Base-by-base conservation (phyloP, 176 grass and related monocot species). In the Musa acuminata region DNA sequence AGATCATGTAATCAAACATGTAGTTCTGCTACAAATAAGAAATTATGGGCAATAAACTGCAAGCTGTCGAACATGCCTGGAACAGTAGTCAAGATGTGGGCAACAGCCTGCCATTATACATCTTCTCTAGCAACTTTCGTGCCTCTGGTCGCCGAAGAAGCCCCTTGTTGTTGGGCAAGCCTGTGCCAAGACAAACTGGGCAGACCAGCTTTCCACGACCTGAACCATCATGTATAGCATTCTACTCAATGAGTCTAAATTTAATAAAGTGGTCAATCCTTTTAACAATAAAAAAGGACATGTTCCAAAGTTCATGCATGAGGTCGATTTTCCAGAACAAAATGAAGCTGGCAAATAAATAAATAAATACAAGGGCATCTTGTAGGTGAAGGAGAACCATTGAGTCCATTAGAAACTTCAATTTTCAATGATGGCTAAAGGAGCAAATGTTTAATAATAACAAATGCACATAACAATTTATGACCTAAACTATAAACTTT, bases 101-200 rank as follows among this genome's bases (percentile, higher is more conserved):
- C 82, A 99, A 78, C 71, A 99, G 73, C 84, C 52, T 94, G 76
- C 95, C 88, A 8, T 99, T 99, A 71, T 91, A 94, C 95, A 99
- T 99, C 82, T 89, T 99, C 26, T 99, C 90, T 5, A 99, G 91
- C 75, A 99, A 27, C 13, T 86, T 53, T 19, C 84, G 87, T 55
- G 86, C 88, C 2, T 89, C 95, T 29, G 95, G 95, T 71, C 95
- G 84, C 59, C 95, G 82, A 24, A 94, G 95, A 19, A 99, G 82
- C 10, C 90, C 95, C 69, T 94, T 99, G 64, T 94, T 98, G 81
- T 99, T 94, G 0, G 95, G 95, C 78, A 99, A 82, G 3, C 88
- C 95, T 0, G 95, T 99, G 71, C 95, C 88, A 35, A 99, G 84
- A 74, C 95, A 99, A 16, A 94, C 67, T 1, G 95, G 95, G 76